Base-by-base conservation (phyloP, 306 rosid species). In the Citrullus mucosospermus region DNA sequence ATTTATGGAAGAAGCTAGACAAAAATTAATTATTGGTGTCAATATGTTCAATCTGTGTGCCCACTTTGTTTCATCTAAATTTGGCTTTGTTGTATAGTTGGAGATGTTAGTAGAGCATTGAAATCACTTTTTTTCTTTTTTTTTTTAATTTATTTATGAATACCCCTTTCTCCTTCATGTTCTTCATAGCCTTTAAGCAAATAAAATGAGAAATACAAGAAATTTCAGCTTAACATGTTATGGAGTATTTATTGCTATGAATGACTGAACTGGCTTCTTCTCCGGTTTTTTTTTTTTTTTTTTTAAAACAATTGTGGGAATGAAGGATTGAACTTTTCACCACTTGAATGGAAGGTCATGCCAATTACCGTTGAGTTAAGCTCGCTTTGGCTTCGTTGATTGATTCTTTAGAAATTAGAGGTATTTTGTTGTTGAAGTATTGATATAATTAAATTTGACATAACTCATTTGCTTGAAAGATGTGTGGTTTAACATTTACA, bases 1-100 rank as follows among this genome's bases (percentile, higher is more conserved):
- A 81, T 84, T 70, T 88, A 56, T 85, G 91, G 91, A 83, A 80
- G 76, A 88, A 81, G 82, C 82, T 88, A 43, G 69, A 80, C 69
- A 73, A 51, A 28, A 30, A 50, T 25, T 73, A 50, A 46, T 51
- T 1, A 22, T 51, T 8, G 43, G 10, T 51, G 7, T 73, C 43
- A 51, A 73, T 48, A 15, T 72, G 6, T 15, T 72, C 59, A 71
- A 22, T 28, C 56, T 48, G 0, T 41, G 5, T 7, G 8, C 25
- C 13, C 14, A 71, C 20, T 53, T 48, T 14, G 39, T 48, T 48
- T 18, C 41, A 25, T 25, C 13, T 71, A 71, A 48, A 48, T 71
- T 71, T 46, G 6, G 54, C 20, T 39, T 41, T 44, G 56, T 44
- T 70, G 76, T 70, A 25, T 25, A 6, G 22, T 22, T 71, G 1